Base-by-base conservation (phyloP, 441 rosid genomes). In the Adansonia gregorii region DNA sequence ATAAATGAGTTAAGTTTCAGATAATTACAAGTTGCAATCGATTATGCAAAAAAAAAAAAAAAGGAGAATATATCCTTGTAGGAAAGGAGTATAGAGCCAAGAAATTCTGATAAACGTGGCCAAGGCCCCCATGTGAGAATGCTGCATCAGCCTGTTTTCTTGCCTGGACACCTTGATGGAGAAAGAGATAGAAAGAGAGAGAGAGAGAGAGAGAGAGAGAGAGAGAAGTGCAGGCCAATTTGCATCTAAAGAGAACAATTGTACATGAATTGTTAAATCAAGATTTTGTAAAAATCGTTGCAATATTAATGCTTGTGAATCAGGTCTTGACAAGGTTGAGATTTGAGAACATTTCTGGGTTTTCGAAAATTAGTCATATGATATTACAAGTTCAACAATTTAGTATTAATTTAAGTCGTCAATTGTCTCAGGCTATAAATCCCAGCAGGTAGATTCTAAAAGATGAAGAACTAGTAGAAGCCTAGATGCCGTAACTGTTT, bases 61-160 rank as follows among this genome's bases (percentile, higher is more conserved):
- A 73, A 6, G 6, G 24, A 19, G 73, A 78, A 78, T 56, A 72
- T 35, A 63, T 67, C 78, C 55, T 24, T 39, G 22, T 48, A 55
- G 19, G n/a, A 71, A 58, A 39, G 76, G 54, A 41, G 52, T n/a
- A 49, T 63, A 31, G 41, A 31, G 74, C 82, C 82, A 72, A 77
- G 70, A 59, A 19, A 46, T 12, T 54, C 15, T 4, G 12, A 46
- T 79, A 68, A 68, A 74, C 73, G 56, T 70, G 75, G 54, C 5
- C 49, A 15, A 51, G 52, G 64, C 52, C 14, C 55, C 79, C 82
- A 70, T 59, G 78, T 68, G 82, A 78, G 59, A 72, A 19, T 8
- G 27, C 73, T 72, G 73, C 46, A 68, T 31, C 54, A 17, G 61
- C 56, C 73, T 51, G 68, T 69, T 61, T 76, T 77, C 77, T 24